These are phyloP conservation scores for Taiozyma sp. DNA, from an alignment of 1,139 yeast genomes.

Conservation along the genomic window DNA sequence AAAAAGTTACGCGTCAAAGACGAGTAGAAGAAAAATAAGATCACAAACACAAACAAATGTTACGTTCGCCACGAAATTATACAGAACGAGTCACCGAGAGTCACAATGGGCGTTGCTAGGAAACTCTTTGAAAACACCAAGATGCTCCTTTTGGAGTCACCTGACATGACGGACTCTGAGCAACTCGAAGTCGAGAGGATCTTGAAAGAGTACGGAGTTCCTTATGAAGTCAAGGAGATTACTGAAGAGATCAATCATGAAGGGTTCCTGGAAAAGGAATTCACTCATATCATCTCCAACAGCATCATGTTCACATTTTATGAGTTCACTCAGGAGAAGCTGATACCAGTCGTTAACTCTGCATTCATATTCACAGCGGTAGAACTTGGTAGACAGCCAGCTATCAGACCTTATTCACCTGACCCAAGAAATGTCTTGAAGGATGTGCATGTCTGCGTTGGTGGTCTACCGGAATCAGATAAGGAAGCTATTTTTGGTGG, in stretches of 20 bases:
- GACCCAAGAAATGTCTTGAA: constrained; percentile 64
- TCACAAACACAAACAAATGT: not conserved
- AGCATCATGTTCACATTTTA: constrained; percentile 54
- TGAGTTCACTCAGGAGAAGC: constrained; percentile 39
- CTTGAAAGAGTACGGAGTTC: constrained; percentile 22
- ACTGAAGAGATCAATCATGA: constrained; percentile 16
- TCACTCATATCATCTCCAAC: constrained; percentile 55
- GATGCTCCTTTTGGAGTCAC: constrained; percentile 38
- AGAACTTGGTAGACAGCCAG: constrained; percentile 38
- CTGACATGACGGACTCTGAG: constrained; percentile 25
- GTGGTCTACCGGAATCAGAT: constrained; percentile 56
- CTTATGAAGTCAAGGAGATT: constrained; percentile 17
- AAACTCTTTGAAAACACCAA: constrained; percentile 36
- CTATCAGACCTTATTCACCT: constrained; percentile 51
- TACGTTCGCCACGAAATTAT: not conserved
- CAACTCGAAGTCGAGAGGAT: constrained; percentile 23
- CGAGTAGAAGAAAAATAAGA: not conserved
- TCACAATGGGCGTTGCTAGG: constrained; percentile 4
- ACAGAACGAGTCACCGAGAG: not conserved
- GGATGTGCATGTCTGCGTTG: constrained; percentile 56
- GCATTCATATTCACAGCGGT: constrained; percentile 59
- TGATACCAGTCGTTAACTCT: constrained; percentile 68
- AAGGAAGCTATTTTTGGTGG: constrained; percentile 64
- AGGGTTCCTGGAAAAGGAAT: constrained; percentile 20
- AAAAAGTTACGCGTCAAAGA: no score